Conservation (phyloP, 495 filamentous ascomycete species). For the Saxophila tyrrhenica region DNA sequence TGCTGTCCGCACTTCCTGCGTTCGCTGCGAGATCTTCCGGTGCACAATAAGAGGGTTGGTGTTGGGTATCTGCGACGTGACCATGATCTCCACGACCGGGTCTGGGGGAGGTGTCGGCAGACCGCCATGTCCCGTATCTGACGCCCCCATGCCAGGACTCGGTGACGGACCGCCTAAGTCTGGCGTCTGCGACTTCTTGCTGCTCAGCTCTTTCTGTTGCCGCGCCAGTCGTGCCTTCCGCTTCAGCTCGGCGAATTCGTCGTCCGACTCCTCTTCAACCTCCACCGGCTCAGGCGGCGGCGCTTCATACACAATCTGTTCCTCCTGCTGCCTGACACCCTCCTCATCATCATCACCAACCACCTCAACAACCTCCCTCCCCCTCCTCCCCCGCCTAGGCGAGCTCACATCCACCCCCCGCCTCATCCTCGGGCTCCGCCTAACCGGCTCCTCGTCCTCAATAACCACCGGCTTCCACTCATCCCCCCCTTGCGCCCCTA, state of each 20-base stretch:
- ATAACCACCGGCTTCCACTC: neutral
- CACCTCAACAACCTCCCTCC: conserved; percentile 4
- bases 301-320: neutral
- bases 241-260: conserved; percentile 38
- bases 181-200: conserved; percentile 9
- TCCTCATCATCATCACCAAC: conserved; percentile 5
- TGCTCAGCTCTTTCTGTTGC: conserved; percentile 12
- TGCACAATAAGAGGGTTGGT: conserved; percentile 54
- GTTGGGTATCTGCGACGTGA: conserved; percentile 52
- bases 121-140: neutral
- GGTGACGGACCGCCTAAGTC: neutral
- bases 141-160: neutral
- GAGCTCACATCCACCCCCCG: neutral
- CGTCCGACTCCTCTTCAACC: conserved; percentile 29
- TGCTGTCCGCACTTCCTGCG: conserved; percentile 52
- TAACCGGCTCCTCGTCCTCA: neutral
- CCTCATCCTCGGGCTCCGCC: conserved; percentile 10
- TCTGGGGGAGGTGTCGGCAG: conserved; percentile 20
- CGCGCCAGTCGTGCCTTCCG: conserved; percentile 12
- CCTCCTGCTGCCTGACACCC: neutral
- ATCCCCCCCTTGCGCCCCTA: neutral
- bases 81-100: conserved; percentile 56
- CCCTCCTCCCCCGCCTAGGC: neutral
- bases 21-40: conserved; percentile 51
- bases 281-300: conserved; percentile 20